Conservation (phyloP, 1,139 yeast species). For the Taphrina deformans region DNA sequence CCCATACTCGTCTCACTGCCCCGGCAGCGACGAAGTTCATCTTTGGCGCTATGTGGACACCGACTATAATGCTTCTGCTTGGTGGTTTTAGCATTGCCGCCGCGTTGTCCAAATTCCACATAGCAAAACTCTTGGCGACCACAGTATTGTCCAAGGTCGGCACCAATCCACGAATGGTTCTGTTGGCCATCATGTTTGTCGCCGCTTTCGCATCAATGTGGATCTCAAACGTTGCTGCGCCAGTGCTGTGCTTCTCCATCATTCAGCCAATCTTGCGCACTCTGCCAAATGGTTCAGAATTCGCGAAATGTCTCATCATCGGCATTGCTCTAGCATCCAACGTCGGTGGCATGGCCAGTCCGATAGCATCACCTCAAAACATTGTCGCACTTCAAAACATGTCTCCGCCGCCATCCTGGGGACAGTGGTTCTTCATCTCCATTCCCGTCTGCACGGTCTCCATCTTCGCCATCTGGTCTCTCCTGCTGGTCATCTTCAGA, state of each 20-base stretch:
- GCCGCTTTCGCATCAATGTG: constrained; percentile 88
- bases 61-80: constrained; percentile 79
- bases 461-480: constrained; percentile 67
- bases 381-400: constrained; percentile 83
- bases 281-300: constrained; percentile 71
- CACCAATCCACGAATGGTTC: constrained; percentile 73
- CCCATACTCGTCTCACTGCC: constrained; percentile 58
- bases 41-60: constrained; percentile 88
- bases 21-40: constrained; percentile 72
- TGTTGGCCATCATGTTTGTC: constrained; percentile 78
- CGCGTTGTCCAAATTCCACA: constrained; percentile 82
- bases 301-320: constrained; percentile 77
- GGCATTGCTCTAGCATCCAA: constrained; percentile 92
- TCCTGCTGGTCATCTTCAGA: constrained; percentile 67
- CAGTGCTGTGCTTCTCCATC: constrained; percentile 84
- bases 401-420: constrained; percentile 92
- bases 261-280: constrained; percentile 85
- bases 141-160: constrained; percentile 79
- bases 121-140: constrained; percentile 82
- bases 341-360: constrained; percentile 94
- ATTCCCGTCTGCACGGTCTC: constrained; percentile 72
- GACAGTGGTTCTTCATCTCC: constrained; percentile 86
- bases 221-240: constrained; percentile 96
- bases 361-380: constrained; percentile 94
- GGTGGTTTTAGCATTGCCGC: constrained; percentile 97